Conservation (phyloP, 495 filamentous ascomycete species). For the Penicillium parvum region DNA sequence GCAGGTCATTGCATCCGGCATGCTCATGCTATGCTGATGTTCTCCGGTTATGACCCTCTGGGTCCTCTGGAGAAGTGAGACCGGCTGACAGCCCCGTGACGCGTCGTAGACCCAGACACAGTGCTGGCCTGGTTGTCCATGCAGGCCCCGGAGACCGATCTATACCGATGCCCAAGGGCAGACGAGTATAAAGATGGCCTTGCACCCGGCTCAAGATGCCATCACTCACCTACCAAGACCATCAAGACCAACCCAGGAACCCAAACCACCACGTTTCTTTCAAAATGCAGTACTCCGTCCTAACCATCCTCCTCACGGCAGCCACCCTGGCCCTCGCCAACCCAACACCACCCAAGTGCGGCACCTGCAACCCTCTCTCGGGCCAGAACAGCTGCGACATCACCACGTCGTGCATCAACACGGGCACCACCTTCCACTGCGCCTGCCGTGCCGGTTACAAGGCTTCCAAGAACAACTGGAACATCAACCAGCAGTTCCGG, state of each 20-base stretch:
- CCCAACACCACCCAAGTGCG: slow-evolving; percentile 24
- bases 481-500: slow-evolving; percentile 37
- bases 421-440: slow-evolving; percentile 70
- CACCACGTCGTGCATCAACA: slow-evolving; percentile 50
- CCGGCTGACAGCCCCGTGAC: slow-evolving; percentile 13
- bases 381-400: slow-evolving; percentile 41
- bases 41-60: no score
- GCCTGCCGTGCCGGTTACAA: slow-evolving; percentile 66
- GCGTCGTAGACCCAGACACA: not conserved
- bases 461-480: slow-evolving; percentile 40
- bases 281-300: slow-evolving; percentile 25
- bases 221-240: no score
- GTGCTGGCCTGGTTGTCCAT: not conserved
- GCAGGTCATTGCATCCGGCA: not conserved
- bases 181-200: slow-evolving; percentile 12
- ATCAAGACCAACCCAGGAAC: not conserved
- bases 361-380: slow-evolving; percentile 42
- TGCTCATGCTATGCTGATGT: not conserved
- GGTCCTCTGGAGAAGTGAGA: no score
- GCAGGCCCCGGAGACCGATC: not conserved
- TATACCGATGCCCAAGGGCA: not conserved
- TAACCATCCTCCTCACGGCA: slow-evolving; percentile 21
- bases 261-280: not conserved
- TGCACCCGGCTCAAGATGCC: slow-evolving; percentile 1
- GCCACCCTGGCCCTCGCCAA: slow-evolving; percentile 23